These are phyloP conservation scores for Debaryomyces nepalensis DNA, from an alignment of 1,139 yeast species.

Conservation along the genomic window DNA sequence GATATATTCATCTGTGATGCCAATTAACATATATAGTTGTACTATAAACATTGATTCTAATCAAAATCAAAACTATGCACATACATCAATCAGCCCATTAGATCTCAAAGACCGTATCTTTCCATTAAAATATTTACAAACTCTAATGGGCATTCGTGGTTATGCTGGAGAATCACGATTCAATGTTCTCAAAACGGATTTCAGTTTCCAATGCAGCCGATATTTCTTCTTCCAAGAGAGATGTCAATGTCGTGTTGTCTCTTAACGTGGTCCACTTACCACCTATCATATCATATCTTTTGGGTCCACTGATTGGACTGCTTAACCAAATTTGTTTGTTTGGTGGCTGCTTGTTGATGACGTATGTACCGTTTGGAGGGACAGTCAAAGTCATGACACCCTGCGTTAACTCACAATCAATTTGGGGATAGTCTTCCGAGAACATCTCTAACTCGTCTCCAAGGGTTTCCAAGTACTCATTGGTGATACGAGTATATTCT, in stretches of 20 bases:
- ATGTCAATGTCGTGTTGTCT: conserved; percentile 54
- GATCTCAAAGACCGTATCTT: too few relatives aligned
- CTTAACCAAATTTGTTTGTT: conserved; percentile 92
- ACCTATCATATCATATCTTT: conserved; percentile 59
- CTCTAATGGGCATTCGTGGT: conserved; percentile 3
- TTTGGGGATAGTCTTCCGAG: conserved; percentile 58
- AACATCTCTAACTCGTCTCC: conserved; percentile 67
- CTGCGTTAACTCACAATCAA: conserved; percentile 81
- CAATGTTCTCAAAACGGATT: conserved; percentile 30
- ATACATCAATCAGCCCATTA: too few relatives aligned
- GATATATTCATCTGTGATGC: too few relatives aligned
- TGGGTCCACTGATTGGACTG: conserved; percentile 93
- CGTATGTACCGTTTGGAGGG: conserved; percentile 77
- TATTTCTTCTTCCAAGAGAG: conserved; percentile 54
- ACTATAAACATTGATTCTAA: not conserved
- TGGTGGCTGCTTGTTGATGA: conserved; percentile 92
- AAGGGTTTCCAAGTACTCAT: conserved; percentile 65
- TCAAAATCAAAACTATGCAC: too few relatives aligned
- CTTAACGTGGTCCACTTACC: conserved; percentile 67
- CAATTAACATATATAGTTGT: too few relatives aligned
- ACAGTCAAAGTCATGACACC: conserved; percentile 78
- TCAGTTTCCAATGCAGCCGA: conserved; percentile 40
- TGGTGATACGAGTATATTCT: conserved; percentile 63
- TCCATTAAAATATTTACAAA: conserved; percentile 2
- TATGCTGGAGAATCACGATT: too few relatives aligned